phyloP scores from a whole-genome alignment of 2,329 filamentous ascomycete species.

The Pleoardoris graminearum region DNA sequence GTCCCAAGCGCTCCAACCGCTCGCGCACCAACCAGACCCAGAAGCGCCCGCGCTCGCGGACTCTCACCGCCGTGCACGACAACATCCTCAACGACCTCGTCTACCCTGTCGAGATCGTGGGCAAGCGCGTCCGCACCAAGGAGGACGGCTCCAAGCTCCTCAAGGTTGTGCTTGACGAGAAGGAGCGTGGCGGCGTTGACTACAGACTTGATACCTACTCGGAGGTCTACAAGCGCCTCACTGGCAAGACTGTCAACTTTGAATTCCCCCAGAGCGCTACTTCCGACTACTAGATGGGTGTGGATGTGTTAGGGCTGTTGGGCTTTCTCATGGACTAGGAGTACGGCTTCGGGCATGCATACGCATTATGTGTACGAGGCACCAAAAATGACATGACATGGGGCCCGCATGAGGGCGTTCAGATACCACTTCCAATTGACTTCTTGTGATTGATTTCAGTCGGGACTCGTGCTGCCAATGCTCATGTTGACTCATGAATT shows the following conservation, averaged over 20 bases:
- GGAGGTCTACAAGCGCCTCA: constrained; percentile 98
- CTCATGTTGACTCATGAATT: neutral
- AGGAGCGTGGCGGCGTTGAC: constrained; percentile 99
- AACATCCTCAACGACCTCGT: constrained; percentile 97
- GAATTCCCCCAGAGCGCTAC: constrained; percentile 91
- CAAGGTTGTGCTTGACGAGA: constrained; percentile 99
- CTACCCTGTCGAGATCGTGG: constrained; percentile 99
- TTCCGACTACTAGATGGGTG: constrained; percentile 74
- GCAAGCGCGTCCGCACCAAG: constrained; percentile 98
- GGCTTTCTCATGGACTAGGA: constrained; percentile 39
- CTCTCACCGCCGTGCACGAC: constrained; percentile 98
- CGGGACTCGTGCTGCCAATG: neutral
- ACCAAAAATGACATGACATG: constrained; percentile 46
- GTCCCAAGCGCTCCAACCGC: constrained; percentile 97
- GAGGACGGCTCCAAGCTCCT: constrained; percentile 98
- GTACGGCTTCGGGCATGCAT: constrained; percentile 46
- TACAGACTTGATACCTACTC: constrained; percentile 99
- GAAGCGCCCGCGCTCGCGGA: constrained; percentile 98
- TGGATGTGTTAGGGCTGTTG: constrained; percentile 24
- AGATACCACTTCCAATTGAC: constrained; percentile 46
- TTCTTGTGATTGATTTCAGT: constrained; percentile 30
- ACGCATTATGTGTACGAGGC: constrained; percentile 41
- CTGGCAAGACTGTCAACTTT: constrained; percentile 93
- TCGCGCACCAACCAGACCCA: constrained; percentile 95
- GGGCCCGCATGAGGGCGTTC: constrained; percentile 34